phyloP scores from a whole-genome alignment of 1,284 basidiomycete genomes.

The Malassezia psittaci region DNA sequence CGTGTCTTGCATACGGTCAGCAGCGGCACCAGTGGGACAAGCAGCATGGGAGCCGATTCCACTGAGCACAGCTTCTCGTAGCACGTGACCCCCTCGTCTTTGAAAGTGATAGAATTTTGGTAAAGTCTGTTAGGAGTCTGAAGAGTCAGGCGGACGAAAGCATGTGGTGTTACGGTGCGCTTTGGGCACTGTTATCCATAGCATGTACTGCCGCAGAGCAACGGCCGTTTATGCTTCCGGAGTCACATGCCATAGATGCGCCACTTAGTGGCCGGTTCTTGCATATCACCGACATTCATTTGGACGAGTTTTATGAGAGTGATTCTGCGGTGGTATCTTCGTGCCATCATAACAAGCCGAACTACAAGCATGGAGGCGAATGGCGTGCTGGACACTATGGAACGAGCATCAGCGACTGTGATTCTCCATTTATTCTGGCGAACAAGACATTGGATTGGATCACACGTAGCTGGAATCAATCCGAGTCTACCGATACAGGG shows the following conservation, averaged over 20 bases:
- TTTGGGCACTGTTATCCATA: too few relatives aligned
- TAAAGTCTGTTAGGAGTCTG: too few relatives aligned
- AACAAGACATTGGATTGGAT: constrained; percentile 73
- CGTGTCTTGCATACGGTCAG: constrained; percentile 41
- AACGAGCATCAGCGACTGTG: constrained; percentile 61
- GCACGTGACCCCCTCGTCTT: background rate
- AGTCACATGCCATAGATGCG: background rate
- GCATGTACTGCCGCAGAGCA: background rate
- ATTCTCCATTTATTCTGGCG: constrained; percentile 67
- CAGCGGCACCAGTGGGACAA: constrained; percentile 34
- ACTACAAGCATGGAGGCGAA: constrained; percentile 25
- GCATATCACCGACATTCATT: constrained; percentile 70
- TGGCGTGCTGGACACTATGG: constrained; percentile 47
- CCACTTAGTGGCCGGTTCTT: constrained; percentile 59
- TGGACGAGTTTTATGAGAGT: constrained; percentile 60
- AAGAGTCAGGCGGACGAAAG: too few relatives aligned
- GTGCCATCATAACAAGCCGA: constrained; percentile 31
- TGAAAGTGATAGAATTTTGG: background rate
- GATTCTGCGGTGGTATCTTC: constrained; percentile 44
- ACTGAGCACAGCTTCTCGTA: constrained; percentile 15
- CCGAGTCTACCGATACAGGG: background rate
- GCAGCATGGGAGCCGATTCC: constrained; percentile 30
- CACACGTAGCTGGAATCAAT: constrained; percentile 62
- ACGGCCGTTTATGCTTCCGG: background rate
- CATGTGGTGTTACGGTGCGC: too few relatives aligned